Base-by-base conservation (phyloP, 2,329 filamentous ascomycete species). In the Sclerotinia spermophila region DNA sequence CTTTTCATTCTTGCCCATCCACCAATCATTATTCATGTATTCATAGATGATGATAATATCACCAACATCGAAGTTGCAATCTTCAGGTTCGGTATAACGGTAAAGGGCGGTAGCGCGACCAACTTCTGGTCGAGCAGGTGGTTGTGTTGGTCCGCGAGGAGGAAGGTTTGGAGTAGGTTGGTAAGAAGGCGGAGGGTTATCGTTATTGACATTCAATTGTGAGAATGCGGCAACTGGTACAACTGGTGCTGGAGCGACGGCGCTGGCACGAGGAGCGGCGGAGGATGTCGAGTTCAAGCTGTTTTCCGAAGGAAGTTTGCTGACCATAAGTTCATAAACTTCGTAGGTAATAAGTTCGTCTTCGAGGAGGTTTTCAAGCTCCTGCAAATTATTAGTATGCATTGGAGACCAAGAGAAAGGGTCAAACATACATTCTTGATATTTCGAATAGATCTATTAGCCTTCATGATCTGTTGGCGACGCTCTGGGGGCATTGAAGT, bases 1-100 rank as follows among this genome's bases (percentile, higher is more conserved):
- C 68, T 93, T 89, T 78, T 90, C 84, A 82, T 97, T 97, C 76
- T 87, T 88, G 75, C 95, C 95, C 85, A 93, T 90, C 93, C 94
- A 97, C 95, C 95, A 98, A 82, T 98, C 94, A 73, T 90, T 89
- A 82, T 98, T 98, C 91, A 97, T 96, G 84, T 97, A 94, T 82
- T 97, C 93, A 75, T 89, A 87, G 33, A 98, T 92, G 71, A 88
- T 86, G 76, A 98, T 85, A 74, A 86, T 85, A 82, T 98, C 95
- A 79, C 94, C 91, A 73, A 91, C 89, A 79, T 93, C 88, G 72
- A 98, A 88, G 3, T 87, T 88, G 73, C 97, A 85, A 80, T 98
- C 95, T 72, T 93, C 94, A 55, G 90, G 86, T 13, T 90, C 92
- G 45, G 85, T 86, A 84, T 97, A 98, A 73, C 87, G 86, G 84